Base-by-base conservation (phyloP, 805 yeast species). In the Candida khao-thaluensis region DNA sequence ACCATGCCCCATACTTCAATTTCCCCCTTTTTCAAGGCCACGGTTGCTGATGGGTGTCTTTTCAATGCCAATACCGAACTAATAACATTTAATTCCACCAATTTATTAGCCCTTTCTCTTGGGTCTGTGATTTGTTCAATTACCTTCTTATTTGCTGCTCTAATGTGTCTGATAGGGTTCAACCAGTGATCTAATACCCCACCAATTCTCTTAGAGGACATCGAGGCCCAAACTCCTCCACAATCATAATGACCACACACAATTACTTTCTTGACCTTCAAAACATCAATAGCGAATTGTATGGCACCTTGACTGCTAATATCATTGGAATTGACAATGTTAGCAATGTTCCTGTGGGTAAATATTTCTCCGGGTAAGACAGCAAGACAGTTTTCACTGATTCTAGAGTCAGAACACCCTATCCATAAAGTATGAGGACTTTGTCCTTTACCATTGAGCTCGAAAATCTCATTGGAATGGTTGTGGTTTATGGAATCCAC, bases 231-330 rank as follows among this genome's bases (percentile, higher is more conserved):
- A 36, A 87, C 79, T 21, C 96, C 97, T 35, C 96, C 96, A 71
- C 98, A 90, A 60, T 87, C 95, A 22, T 93, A 84, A 64, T 90
- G 98, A 3, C 97, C 98, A 63, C 96, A 86, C 5, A 90, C 84
- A 40, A 90, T 74, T 37, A 90, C 79, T 56, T 85, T 87, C 48
- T 72, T 74, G 27, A 91, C 95, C 54, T 85, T 83, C 44, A 90
- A 71, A 10, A 82, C 87, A 49, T 86, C 89, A 49, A 91, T 78
- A 4, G 96, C 95, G 54, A 86, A 87, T 60, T 90, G 96, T 21
- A 91, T 66, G 2, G 89, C 89, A 0, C 95, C 82, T 57, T 78
- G 79, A 14, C 83, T 72, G 28, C 88, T 76, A 31, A 83, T 66
- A 59, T 91, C 97, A 40, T 79, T 76, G 17, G 82, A 71, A 39